These are phyloP conservation scores for Anisogramma anomala DNA, from an alignment of 2,329 filamentous ascomycete species.

Conservation along the genomic window DNA sequence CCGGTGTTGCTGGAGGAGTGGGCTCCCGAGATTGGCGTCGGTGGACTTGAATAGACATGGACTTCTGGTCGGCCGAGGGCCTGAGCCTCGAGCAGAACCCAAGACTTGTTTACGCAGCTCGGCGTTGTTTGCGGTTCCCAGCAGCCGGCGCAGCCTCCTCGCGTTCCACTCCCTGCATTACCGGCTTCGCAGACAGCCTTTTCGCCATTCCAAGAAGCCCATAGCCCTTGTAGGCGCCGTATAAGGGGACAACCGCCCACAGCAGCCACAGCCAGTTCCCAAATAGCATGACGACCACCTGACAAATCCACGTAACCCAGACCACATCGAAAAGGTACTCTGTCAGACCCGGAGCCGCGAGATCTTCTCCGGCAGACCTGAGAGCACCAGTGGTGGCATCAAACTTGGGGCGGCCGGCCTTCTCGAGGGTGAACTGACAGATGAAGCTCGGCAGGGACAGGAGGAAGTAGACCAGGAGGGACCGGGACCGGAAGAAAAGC, in stretches of 20 bases:
- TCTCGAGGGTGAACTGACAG: constrained; percentile 79
- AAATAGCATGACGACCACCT: constrained; percentile 59
- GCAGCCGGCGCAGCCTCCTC: constrained; percentile 26
- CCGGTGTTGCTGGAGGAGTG: constrained; percentile 41
- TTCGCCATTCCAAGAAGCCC: constrained; percentile 42
- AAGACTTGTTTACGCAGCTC: constrained; percentile 32
- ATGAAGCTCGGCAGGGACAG: constrained; percentile 63
- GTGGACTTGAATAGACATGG: constrained; percentile 18
- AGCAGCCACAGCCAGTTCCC: constrained; percentile 64
- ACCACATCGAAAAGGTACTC: constrained; percentile 98
- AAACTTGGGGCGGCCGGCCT: constrained; percentile 67
- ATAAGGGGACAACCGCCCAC: constrained; percentile 44
- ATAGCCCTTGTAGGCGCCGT: constrained; percentile 42
- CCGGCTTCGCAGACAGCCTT: constrained; percentile 39
- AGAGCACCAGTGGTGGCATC: constrained; percentile 54
- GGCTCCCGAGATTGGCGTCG: constrained; percentile 35
- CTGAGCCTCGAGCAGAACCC: not conserved
- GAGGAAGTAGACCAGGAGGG: constrained; percentile 55
- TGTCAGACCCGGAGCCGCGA: constrained; percentile 76
- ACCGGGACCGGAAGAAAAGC: constrained; percentile 53
- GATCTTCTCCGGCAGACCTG: constrained; percentile 70
- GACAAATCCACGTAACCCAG: constrained; percentile 82
- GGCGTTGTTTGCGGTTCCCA: constrained; percentile 43
- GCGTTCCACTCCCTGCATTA: constrained; percentile 24
- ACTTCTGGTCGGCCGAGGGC: not conserved